phyloP scores from a whole-genome alignment of 257 asterid species.

The Petrea volubilis region DNA sequence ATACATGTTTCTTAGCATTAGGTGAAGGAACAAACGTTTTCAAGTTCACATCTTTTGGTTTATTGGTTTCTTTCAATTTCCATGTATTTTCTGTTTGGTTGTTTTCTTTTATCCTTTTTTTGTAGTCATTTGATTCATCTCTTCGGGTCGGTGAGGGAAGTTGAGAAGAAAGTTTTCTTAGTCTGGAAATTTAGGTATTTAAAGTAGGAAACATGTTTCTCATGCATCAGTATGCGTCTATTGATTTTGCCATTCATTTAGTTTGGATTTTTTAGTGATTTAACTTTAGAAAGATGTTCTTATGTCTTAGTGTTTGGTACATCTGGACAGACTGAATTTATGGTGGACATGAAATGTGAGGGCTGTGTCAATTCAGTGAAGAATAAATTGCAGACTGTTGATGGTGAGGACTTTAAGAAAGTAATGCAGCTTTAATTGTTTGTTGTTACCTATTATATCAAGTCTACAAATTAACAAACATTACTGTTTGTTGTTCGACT shows the following conservation, averaged over 20 bases:
- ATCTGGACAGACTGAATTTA: slow-evolving; percentile 75
- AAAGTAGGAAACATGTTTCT: not conserved
- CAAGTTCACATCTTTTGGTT: not conserved
- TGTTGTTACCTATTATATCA: not conserved
- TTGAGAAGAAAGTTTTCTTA: not conserved
- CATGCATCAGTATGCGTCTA: not conserved
- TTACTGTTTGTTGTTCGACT: slow-evolving; percentile 2
- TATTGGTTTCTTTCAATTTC: not conserved
- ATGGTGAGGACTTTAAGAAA: slow-evolving; percentile 51
- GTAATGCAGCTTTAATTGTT: not conserved
- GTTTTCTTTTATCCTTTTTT: not conserved
- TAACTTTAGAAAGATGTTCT: too few species aligned
- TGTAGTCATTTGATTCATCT: not conserved
- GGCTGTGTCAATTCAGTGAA: slow-evolving; percentile 87
- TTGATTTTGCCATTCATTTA: not conserved
- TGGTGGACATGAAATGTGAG: slow-evolving; percentile 94
- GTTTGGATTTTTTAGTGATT: too few species aligned
- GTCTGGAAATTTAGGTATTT: not conserved
- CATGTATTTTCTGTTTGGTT: not conserved
- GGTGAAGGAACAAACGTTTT: not conserved
- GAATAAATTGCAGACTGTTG: slow-evolving; percentile 70
- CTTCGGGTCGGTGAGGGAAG: not conserved
- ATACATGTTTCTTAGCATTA: not conserved
- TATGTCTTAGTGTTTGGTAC: slow-evolving; percentile 23
- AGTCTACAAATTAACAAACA: not conserved